Evolutionary conservation across 345 rosid species (phyloP).

Genomic region (Euphorbia pulcherrima): DNA sequence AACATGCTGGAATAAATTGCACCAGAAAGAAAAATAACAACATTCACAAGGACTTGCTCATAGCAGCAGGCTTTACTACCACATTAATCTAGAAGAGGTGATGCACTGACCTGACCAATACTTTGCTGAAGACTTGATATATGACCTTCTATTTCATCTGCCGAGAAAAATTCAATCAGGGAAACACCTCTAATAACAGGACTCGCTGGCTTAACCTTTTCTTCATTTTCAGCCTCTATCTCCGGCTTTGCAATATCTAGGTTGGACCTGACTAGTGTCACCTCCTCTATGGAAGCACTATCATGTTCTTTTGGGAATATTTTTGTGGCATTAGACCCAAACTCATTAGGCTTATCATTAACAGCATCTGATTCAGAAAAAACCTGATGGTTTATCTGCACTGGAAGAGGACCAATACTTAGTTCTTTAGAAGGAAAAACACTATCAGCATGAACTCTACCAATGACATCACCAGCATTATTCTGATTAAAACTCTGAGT

Average conservation of each 20-base stretch:
- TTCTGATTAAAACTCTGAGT: background rate
- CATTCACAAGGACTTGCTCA: background rate
- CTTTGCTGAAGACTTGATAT: slow-evolving; percentile 37
- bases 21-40: background rate
- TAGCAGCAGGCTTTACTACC: background rate
- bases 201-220: slow-evolving; percentile 15
- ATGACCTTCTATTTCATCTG: slow-evolving; percentile 41
- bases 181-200: slow-evolving; percentile 33
- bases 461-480: background rate
- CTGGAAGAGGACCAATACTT: slow-evolving; percentile 10
- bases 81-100: background rate
- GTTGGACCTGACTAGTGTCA: background rate
- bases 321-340: no score
- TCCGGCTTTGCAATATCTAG: slow-evolving; percentile 10
- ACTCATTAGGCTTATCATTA: slow-evolving; percentile 9
- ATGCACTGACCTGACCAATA: slow-evolving; percentile 32
- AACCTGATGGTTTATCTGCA: slow-evolving; percentile 7
- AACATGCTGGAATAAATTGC: no score
- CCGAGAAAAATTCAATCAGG: slow-evolving; percentile 40
- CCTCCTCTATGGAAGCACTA: slow-evolving; percentile 18
- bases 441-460: slow-evolving; percentile 6
- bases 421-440: slow-evolving; percentile 9
- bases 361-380: slow-evolving; percentile 11
- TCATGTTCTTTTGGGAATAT: no score
- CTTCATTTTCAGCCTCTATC: slow-evolving; percentile 8